Conservation (phyloP, 441 rosid species). For the Populus tomentosa region DNA sequence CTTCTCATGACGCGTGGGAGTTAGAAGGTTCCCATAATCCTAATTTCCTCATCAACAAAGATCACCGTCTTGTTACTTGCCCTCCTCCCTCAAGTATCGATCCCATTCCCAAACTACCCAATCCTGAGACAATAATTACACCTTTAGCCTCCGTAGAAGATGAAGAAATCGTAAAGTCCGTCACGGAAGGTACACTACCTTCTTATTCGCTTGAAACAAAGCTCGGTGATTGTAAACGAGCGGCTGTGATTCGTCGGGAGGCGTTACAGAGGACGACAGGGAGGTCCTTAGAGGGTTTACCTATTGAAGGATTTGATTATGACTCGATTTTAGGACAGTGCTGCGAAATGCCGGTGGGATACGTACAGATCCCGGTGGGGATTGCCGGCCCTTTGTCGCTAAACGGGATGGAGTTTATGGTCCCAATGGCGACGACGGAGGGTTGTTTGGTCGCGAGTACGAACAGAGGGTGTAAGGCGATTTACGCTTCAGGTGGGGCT, state of each 20-base stretch:
- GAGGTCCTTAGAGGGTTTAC: slow-evolving; percentile 62
- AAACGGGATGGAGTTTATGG: slow-evolving; percentile 60
- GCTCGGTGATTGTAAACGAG: slow-evolving; percentile 77
- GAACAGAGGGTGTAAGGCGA: slow-evolving; percentile 87
- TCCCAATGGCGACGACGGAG: slow-evolving; percentile 95
- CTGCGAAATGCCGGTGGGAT: slow-evolving; percentile 93
- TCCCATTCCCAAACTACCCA: slow-evolving; percentile 16
- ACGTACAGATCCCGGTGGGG: slow-evolving; percentile 88
- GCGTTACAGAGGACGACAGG: slow-evolving; percentile 72
- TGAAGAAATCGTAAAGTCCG: slow-evolving; percentile 64
- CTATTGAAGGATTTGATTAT: slow-evolving; percentile 87
- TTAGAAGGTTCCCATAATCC: slow-evolving; percentile 28
- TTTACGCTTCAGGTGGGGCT: slow-evolving; percentile 68
- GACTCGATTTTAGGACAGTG: slow-evolving; percentile 80
- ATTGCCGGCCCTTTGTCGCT: slow-evolving; percentile 74
- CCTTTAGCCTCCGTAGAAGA: slow-evolving; percentile 48
- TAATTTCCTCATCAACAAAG: slow-evolving; percentile 10
- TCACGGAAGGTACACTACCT: slow-evolving; percentile 46
- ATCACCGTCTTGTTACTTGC: slow-evolving; percentile 17
- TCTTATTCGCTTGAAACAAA: slow-evolving; percentile 64
- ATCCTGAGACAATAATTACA: slow-evolving; percentile 18
- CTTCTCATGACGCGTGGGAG: slow-evolving; percentile 68
- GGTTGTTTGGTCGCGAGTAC: slow-evolving; percentile 88
- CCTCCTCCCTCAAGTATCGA: slow-evolving; percentile 8
- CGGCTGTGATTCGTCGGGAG: slow-evolving; percentile 68